Percentiles rank a stretch among this genome's conserved stretches.
These are phyloP conservation scores for Mucor plumbeus DNA, from an alignment of 371 early-diverging fungal genomes.

Conservation along the genomic window DNA sequence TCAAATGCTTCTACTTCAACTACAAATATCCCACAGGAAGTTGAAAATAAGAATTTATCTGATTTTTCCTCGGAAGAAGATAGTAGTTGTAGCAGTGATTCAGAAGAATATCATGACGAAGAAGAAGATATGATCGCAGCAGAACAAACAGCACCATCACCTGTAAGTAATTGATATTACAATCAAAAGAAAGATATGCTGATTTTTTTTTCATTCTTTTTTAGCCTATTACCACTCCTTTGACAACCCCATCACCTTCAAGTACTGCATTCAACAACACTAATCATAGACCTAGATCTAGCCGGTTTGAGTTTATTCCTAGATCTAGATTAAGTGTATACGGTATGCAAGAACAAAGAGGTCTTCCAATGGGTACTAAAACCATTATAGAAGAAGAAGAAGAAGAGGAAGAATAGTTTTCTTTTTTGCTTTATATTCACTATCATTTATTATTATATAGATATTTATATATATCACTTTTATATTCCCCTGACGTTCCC, in stretches of 20 bases:
- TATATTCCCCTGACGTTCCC: conserved; percentile 7
- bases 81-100: conserved; percentile 11
- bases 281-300: conserved; percentile 6
- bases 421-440: background rate
- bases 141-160: background rate
- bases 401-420: conserved; percentile 65
- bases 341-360: conserved; percentile 42
- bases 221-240: background rate
- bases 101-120: background rate
- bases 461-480: conserved; percentile 1
- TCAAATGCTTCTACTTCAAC: background rate
- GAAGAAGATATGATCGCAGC: background rate
- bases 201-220: no score
- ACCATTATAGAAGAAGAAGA: conserved; percentile 72
- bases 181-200: no score
- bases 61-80: conserved; percentile 16
- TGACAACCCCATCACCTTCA: background rate
- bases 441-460: conserved; percentile 7
- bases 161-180: background rate
- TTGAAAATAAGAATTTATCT: conserved; percentile 1
- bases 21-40: background rate
- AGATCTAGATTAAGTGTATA: conserved; percentile 45
- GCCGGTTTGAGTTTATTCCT: conserved; percentile 41
- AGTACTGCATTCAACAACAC: background rate
- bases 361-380: conserved; percentile 56